Percentiles rank a stretch among this genome's conserved stretches.
Conservation (phyloP, 139 green algal genomes). For the Spirogloea muscicola region DNA sequence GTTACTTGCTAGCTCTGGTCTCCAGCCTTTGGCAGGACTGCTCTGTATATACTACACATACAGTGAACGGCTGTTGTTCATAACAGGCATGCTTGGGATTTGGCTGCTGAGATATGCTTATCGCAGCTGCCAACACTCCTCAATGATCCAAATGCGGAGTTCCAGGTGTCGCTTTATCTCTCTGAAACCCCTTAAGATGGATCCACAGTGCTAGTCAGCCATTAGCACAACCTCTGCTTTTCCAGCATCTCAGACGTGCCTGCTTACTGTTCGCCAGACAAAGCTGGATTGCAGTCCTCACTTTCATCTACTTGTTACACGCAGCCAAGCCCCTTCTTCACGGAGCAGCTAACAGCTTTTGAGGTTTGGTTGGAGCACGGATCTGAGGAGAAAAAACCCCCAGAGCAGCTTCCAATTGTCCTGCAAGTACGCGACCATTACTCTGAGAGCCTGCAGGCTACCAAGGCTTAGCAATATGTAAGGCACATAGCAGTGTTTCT, state of each 20-base stretch:
- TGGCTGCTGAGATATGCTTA: slow-evolving; percentile 94
- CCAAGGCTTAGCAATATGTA: too few species aligned
- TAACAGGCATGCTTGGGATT: slow-evolving; percentile 79
- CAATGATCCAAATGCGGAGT: slow-evolving; percentile 33
- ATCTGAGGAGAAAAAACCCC: slow-evolving; percentile 69
- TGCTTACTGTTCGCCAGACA: too few species aligned
- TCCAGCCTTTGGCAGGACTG: slow-evolving; percentile 1
- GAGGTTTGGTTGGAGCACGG: slow-evolving; percentile 93
- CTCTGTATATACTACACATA: too few species aligned
- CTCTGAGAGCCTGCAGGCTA: too few species aligned
- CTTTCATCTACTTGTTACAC: not conserved
- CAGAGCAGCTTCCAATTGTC: slow-evolving; percentile 98
- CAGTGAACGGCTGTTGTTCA: not conserved
- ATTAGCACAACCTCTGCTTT: too few species aligned
- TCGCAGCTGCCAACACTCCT: slow-evolving; percentile 66
- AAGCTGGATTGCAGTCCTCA: too few species aligned
- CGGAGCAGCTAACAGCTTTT: slow-evolving; percentile 96
- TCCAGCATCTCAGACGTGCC: too few species aligned
- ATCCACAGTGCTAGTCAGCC: too few species aligned
- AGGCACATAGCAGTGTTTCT: too few species aligned
- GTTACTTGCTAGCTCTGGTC: not conserved
- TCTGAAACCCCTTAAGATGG: too few species aligned
- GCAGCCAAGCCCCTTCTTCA: slow-evolving; percentile 82
- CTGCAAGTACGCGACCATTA: slow-evolving; percentile 64
- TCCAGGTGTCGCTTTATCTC: too few species aligned